Conservation (phyloP, 257 asterid species). For the Ajuga chamaepitys region DNA sequence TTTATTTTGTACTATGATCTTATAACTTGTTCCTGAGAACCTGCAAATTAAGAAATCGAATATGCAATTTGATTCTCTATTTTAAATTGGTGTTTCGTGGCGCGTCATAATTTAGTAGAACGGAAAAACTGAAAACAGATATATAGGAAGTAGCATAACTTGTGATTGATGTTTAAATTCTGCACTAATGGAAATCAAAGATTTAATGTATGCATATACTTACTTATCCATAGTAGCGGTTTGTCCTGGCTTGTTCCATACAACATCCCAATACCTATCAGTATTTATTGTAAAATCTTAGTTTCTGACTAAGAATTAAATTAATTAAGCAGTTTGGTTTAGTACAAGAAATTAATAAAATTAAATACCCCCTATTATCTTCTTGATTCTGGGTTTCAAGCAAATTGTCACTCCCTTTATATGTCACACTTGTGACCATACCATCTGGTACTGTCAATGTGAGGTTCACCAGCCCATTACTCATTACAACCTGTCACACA, state of each 20-base stretch:
- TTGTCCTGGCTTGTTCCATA: conserved; percentile 31
- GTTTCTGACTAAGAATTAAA: neutral
- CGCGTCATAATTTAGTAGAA: too few relatives aligned
- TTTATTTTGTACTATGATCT: conserved; percentile 23
- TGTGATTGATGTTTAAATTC: too few relatives aligned
- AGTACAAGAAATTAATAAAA: too few relatives aligned
- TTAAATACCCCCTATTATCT: conserved; percentile 37
- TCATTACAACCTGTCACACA: conserved; percentile 28
- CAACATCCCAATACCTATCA: conserved; percentile 45
- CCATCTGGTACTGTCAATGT: conserved; percentile 42
- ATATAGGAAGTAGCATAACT: too few relatives aligned
- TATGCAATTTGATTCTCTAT: too few relatives aligned
- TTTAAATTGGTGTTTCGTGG: too few relatives aligned
- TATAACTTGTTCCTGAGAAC: conserved; percentile 34
- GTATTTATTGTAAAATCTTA: neutral
- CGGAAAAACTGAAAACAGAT: too few relatives aligned
- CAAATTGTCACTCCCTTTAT: conserved; percentile 42
- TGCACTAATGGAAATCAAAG: neutral
- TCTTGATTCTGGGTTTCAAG: conserved; percentile 22
- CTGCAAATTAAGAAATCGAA: conserved; percentile 14
- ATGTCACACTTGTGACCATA: conserved; percentile 24
- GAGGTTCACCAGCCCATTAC: conserved; percentile 35
- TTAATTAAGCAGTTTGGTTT: neutral
- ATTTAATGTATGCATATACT: too few relatives aligned
- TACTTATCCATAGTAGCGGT: conserved; percentile 19